phyloP scores from a whole-genome alignment of 805 yeast genomes.

The Pichia deserticola region DNA sequence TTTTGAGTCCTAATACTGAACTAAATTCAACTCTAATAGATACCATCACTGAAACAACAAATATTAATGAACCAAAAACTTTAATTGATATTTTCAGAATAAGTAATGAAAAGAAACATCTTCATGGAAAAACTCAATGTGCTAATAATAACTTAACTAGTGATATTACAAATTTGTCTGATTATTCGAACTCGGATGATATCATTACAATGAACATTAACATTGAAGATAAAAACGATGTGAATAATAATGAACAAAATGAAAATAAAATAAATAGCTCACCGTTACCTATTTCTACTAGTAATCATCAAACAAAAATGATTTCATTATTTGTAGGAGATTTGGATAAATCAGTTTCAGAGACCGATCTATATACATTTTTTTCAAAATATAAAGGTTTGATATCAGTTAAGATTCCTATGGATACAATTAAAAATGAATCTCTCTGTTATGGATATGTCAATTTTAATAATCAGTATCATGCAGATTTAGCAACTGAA shows the following conservation, averaged over 20 bases:
- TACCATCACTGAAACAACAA: background rate
- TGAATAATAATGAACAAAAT: background rate
- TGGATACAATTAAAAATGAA: conserved; percentile 42
- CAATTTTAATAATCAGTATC: conserved; percentile 43
- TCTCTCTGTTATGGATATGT: conserved; percentile 72
- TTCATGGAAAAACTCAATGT: background rate
- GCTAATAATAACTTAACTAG: background rate
- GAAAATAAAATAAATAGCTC: background rate
- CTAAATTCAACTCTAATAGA: too few species aligned
- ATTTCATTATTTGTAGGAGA: conserved; percentile 57
- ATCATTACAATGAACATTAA: background rate
- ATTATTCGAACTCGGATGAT: background rate
- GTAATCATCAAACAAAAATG: conserved; percentile 5
- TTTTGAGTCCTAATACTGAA: too few species aligned
- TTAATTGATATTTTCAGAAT: conserved; percentile 1
- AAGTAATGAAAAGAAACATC: background rate
- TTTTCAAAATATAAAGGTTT: conserved; percentile 41
- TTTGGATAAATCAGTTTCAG: conserved; percentile 42
- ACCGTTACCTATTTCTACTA: background rate
- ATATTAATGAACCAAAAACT: background rate
- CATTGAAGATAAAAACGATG: background rate
- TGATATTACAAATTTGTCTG: too few species aligned
- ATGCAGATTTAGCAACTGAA: conserved; percentile 50
- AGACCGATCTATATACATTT: conserved; percentile 35
- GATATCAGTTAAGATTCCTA: conserved; percentile 53